Conservation (phyloP, 345 rosid species). For the Arabis hirsuta region DNA sequence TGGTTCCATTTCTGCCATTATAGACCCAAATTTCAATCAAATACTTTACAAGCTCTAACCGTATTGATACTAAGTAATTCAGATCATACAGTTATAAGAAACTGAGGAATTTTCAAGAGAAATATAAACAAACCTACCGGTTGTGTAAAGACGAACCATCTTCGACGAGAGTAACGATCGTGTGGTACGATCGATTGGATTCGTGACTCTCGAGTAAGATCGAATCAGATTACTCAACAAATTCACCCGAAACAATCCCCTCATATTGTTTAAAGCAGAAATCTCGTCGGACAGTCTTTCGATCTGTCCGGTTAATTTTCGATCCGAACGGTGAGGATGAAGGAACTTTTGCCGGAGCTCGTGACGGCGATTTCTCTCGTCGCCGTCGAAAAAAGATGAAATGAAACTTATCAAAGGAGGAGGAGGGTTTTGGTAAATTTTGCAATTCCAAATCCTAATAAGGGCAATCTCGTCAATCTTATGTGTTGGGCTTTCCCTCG, state of each 20-base stretch:
- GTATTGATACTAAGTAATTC: neutral
- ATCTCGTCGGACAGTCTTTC: neutral
- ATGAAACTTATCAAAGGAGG: neutral
- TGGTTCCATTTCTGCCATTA: conserved; percentile 55
- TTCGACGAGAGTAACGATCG: conserved; percentile 37
- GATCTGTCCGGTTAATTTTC: neutral
- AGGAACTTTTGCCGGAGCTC: conserved; percentile 7
- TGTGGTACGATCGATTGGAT: conserved; percentile 1
- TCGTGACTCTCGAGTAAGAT: conserved; percentile 37
- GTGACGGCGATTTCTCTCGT: conserved; percentile 30
- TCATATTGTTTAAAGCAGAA: conserved; percentile 25
- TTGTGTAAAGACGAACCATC: conserved; percentile 49
- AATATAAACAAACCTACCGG: conserved; percentile 39
- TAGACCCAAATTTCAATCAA: conserved; percentile 14
- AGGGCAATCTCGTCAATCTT: neutral
- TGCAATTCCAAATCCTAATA: neutral
- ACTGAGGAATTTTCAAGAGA: too few species aligned
- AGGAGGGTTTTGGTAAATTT: conserved; percentile 15
- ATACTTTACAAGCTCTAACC: neutral
- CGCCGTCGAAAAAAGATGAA: conserved; percentile 22
- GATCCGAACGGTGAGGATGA: neutral
- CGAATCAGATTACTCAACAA: conserved; percentile 40
- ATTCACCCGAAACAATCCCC: conserved; percentile 31
- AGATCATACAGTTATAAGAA: too few species aligned
- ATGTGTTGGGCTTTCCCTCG: neutral